Conservation (phyloP, 2,329 filamentous ascomycete species). For the Lachnellula hyalina region DNA sequence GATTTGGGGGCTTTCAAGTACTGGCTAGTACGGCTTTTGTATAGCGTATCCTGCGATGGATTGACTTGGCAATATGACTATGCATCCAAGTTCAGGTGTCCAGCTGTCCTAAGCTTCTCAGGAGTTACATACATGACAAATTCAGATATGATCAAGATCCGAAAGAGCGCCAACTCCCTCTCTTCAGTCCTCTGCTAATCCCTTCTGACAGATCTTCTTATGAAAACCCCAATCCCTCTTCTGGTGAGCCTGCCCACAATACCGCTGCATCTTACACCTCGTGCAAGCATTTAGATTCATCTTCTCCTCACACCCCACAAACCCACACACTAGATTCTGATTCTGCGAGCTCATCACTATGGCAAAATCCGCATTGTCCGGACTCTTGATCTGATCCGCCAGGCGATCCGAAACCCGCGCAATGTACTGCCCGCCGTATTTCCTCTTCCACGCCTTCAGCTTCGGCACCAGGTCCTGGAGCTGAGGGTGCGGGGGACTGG, state of each 20-base stretch:
- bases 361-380: constrained; percentile 7
- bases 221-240: constrained; percentile 30
- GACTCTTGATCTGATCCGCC: constrained; percentile 18
- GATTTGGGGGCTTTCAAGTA: too few relatives aligned
- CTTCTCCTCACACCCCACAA: constrained; percentile 10
- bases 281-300: constrained; percentile 21
- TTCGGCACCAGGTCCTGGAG: constrained; percentile 22
- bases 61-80: too few relatives aligned
- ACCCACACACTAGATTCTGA: constrained; percentile 16
- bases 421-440: constrained; percentile 11
- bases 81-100: too few relatives aligned
- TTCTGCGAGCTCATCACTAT: constrained; percentile 15
- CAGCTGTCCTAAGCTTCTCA: too few relatives aligned
- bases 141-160: too few relatives aligned
- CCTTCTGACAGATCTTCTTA: constrained; percentile 27
- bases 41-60: too few relatives aligned
- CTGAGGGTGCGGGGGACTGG: constrained; percentile 7
- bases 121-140: too few relatives aligned
- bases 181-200: background rate
- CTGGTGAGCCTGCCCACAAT: constrained; percentile 27
- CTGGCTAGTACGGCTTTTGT: too few relatives aligned
- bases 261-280: constrained; percentile 22
- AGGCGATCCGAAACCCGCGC: constrained; percentile 15
- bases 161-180: too few relatives aligned
- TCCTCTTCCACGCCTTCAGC: constrained; percentile 15